Evolutionary conservation across 352 stramenopile genomes (phyloP).

Genomic region (Pythium phragmiticola): DNA sequence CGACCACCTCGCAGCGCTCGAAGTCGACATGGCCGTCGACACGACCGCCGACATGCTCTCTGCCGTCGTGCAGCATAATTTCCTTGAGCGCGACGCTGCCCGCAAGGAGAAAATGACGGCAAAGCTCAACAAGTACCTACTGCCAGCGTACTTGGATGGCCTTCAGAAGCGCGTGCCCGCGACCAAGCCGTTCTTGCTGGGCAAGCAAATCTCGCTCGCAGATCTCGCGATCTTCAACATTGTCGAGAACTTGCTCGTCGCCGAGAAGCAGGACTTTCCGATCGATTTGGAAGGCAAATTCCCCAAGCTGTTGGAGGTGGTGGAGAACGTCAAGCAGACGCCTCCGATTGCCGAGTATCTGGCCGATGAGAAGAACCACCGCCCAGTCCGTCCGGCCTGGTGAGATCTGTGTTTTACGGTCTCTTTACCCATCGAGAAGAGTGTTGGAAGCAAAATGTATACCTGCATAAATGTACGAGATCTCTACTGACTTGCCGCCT

Average conservation of each 20-base stretch:
- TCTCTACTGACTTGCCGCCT: conserved; percentile 6
- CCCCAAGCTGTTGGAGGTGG: conserved; percentile 26
- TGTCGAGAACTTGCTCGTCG: conserved; percentile 33
- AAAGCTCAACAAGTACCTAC: conserved; percentile 30
- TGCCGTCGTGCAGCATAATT: conserved; percentile 27
- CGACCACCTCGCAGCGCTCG: conserved; percentile 30
- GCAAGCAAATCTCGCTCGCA: conserved; percentile 32
- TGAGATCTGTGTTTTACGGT: background rate
- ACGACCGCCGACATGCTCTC: conserved; percentile 28
- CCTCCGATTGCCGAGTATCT: conserved; percentile 28
- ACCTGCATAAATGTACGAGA: background rate
- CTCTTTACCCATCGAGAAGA: no score
- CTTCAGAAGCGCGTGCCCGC: conserved; percentile 25
- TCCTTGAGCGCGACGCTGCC: conserved; percentile 31
- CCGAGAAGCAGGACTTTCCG: conserved; percentile 30
- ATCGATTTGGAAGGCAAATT: conserved; percentile 31
- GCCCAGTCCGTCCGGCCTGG: conserved; percentile 18
- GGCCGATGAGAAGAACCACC: conserved; percentile 18
- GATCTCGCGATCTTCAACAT: conserved; percentile 43
- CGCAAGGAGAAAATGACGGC: conserved; percentile 31
- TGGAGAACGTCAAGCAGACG: conserved; percentile 18
- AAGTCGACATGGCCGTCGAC: conserved; percentile 41
- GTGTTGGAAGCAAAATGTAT: background rate
- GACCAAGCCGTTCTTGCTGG: conserved; percentile 33
- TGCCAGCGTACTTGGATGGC: conserved; percentile 29